Evolutionary conservation across 305 asterid genomes (phyloP), one percentile per base, ranked within the genome.

Genomic region (Ilex paraguariensis): DNA sequence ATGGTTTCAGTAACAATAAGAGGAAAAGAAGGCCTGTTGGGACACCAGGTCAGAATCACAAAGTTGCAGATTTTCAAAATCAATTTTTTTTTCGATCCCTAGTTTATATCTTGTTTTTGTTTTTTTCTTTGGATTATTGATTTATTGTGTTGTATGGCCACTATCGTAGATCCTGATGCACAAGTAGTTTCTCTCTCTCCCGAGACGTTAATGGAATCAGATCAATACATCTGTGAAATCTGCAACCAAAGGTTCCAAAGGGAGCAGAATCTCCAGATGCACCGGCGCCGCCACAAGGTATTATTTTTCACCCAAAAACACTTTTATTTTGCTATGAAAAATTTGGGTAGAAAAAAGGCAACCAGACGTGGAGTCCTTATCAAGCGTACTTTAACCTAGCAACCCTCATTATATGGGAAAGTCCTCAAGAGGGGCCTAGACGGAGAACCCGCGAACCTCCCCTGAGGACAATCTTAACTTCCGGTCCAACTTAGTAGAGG

Each of bases 261-360:
- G 1, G 98, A 91, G 63, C 98, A 91, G 79, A 91, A 91, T 64
- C 70, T 91, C 56, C 96, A 91, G 90, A 91, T 91, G 98, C 98
- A 91, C 59, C 66, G 96, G 56, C 75, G 96, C 0, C 31, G 96
- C 49, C 98, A 84, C 53, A 91, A 90, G 60, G 97, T 21, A 21
- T 21, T 21, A 21, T 21, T 21, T 21, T 21, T 21, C 28, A 21
- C 28, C 28, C 28, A 21, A 21, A 21, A 21, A 21, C 28, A 21
- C 28, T 21, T 21, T 21, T 21, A 17, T 17, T 17, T 17, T 17
- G 21, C 21, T 17, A 17, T 17, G 21, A 17, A 17, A 17, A 17
- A 17, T 17, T 17, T 17, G 21, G 21, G 21, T 17, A 17, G 21
- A 17, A 17, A 17, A 17, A 0, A 17, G 21, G 21, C 21, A 17